These are phyloP conservation scores for Starmerella vaccinii DNA, from an alignment of 805 yeast species.

Conservation along the genomic window DNA sequence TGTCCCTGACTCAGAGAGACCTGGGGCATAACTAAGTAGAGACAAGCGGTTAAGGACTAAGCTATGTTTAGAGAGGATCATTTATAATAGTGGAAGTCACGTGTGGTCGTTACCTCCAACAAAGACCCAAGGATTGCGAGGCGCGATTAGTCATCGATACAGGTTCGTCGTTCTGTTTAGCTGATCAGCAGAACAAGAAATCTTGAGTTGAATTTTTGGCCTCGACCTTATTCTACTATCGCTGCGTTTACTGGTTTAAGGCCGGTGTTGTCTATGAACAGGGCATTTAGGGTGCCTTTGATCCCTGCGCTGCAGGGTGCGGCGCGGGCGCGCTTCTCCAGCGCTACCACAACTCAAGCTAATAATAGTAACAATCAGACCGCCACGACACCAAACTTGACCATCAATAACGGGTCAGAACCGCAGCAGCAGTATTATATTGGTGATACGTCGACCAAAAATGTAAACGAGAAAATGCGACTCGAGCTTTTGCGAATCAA, in stretches of 20 bases:
- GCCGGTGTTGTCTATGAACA: conserved; percentile 9
- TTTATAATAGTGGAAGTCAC: too few species aligned
- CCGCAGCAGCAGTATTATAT: not conserved
- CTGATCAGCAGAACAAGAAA: not conserved
- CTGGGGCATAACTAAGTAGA: too few species aligned
- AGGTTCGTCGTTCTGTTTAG: not conserved
- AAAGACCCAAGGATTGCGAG: too few species aligned
- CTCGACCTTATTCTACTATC: not conserved
- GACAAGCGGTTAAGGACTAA: too few species aligned
- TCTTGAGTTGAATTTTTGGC: not conserved
- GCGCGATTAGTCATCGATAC: not conserved
- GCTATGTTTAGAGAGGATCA: too few species aligned
- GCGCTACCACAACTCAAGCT: conserved; percentile 6
- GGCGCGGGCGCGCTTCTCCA: conserved; percentile 18
- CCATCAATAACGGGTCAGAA: not conserved
- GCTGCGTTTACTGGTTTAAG: not conserved
- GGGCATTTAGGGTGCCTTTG: conserved; percentile 20
- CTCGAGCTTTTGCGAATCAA: conserved; percentile 7
- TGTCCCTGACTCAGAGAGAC: too few species aligned
- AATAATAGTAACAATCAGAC: not conserved
- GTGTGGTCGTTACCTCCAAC: too few species aligned
- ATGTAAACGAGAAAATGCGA: conserved; percentile 7
- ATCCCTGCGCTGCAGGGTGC: conserved; percentile 19
- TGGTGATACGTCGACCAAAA: not conserved
- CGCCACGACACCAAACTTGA: not conserved